Evolutionary conservation across 148 eudicot species (phyloP).

Genomic region (Chenopodium suecicum): DNA sequence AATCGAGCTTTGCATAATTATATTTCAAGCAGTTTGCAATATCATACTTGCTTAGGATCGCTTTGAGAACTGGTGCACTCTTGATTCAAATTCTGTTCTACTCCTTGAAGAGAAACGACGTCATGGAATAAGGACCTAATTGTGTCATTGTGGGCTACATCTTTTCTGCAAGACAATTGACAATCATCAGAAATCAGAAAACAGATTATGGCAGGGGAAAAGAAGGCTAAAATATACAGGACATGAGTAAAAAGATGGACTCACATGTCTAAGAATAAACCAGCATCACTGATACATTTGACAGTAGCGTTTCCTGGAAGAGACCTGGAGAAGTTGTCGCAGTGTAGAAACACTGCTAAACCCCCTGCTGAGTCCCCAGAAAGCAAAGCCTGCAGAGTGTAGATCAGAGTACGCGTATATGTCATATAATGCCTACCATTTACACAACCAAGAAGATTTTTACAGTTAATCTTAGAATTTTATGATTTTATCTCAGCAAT

Average conservation of each 20-base stretch:
- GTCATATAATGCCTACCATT: background rate
- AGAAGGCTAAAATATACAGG: background rate
- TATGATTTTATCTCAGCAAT: background rate
- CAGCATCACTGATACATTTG: conserved; percentile 93
- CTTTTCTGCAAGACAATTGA: conserved; percentile 49
- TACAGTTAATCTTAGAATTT: background rate
- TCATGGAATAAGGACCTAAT: conserved; percentile 51
- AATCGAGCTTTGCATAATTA: conserved; percentile 8
- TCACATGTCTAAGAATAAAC: conserved; percentile 81
- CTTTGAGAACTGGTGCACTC: conserved; percentile 50
- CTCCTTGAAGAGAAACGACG: conserved; percentile 75
- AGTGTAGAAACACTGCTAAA: conserved; percentile 74
- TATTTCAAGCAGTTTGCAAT: conserved; percentile 23
- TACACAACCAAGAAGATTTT: background rate
- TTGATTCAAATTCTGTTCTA: conserved; percentile 53
- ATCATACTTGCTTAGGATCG: conserved; percentile 59
- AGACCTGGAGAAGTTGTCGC: conserved; percentile 67
- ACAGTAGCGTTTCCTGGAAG: conserved; percentile 66
- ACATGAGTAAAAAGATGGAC: conserved; percentile 18
- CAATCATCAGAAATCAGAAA: conserved; percentile 9
- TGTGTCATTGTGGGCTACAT: conserved; percentile 48
- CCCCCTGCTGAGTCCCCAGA: conserved; percentile 99
- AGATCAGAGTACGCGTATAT: conserved; percentile 16
- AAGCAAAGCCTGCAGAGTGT: conserved; percentile 58
- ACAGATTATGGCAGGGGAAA: background rate